Evolutionary conservation across 2,329 filamentous ascomycete genomes (phyloP), one percentile per base, ranked within the genome.

Genomic region (Penicillium glabrum): DNA sequence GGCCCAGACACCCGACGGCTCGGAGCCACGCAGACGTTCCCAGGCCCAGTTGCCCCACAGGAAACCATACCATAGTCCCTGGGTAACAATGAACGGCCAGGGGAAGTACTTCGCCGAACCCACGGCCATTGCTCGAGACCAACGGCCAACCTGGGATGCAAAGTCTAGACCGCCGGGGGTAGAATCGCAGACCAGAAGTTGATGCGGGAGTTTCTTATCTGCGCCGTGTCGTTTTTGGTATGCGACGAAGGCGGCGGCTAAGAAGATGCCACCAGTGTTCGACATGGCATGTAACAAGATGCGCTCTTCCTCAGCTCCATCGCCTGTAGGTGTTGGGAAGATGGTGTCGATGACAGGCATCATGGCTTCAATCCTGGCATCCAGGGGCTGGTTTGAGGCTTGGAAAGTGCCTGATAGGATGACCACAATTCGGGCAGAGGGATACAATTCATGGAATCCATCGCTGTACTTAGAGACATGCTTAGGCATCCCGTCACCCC

Each of bases 201-300:
- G 67, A 58, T 83, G 80, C 2, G 81, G 82, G 59, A 84, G 69
- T 21, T 72, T 60, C 29, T 70, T 59, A 6, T 64, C 58, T 9
- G 50, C 19, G 19, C 68, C 71, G 19, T 77, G 64, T 4, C 69
- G 68, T n/a, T 54, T 47, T 50, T 67, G 64, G 66, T 80, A 83
- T 0, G 77, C 80, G 58, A 82, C 75, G 13, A 83, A 64, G 0
- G 80, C 77, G 1, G 82, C 77, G 0, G 79, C 81, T 48, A 78
- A 76, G 72, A 80, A 82, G 55, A 83, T 82, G 16, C 77, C 81
- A 14, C 84, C 84, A 0, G 83, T 84, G 67, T 85, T 86, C 58
- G 83, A 86, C 78, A 86, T 83, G 61, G 74, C 72, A 54, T 86
- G 83, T 1, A 82, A 66, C 19, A 85, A 69, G 13, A 86, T 70